Percentiles rank a stretch among this genome's conserved stretches.
These are phyloP conservation scores for Scedosporium boydii DNA, from an alignment of 2,329 filamentous ascomycete genomes.

Conservation along the genomic window DNA sequence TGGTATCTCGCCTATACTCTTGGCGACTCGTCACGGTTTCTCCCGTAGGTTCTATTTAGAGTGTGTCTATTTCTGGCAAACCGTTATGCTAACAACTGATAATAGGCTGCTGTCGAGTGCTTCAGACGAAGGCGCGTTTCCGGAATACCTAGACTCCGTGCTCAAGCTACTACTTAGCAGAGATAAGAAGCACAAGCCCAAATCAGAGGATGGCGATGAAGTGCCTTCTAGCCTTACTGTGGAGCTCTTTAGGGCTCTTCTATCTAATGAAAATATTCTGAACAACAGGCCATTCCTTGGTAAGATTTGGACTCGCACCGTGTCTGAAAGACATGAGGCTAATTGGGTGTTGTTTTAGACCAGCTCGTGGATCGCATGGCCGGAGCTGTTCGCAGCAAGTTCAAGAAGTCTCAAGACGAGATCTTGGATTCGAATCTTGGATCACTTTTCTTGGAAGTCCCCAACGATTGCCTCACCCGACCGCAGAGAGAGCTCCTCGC, in stretches of 20 bases:
- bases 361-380: conserved; percentile 9
- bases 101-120: conserved; percentile 8
- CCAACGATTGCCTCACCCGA: conserved; percentile 11
- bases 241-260: conserved; percentile 6
- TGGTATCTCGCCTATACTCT: conserved; percentile 4
- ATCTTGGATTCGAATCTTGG: neutral
- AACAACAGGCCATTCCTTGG: conserved; percentile 9
- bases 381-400: neutral
- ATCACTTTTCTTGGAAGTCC: conserved; percentile 4
- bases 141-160: neutral
- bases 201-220: neutral
- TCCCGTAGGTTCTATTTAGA: conserved; percentile 1
- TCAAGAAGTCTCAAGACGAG: neutral
- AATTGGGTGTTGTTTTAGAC: neutral
- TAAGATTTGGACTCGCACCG: neutral
- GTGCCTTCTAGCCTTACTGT: neutral
- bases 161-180: neutral
- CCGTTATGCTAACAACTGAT: neutral
- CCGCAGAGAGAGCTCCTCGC: conserved; percentile 9
- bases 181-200: neutral
- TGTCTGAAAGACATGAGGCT: neutral
- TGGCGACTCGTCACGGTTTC: neutral
- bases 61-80: neutral
- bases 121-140: neutral
- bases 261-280: conserved; percentile 11